phyloP scores from a whole-genome alignment of 371 early-diverging fungal genomes.

The Ecytonucleospora hepatopenaei region DNA sequence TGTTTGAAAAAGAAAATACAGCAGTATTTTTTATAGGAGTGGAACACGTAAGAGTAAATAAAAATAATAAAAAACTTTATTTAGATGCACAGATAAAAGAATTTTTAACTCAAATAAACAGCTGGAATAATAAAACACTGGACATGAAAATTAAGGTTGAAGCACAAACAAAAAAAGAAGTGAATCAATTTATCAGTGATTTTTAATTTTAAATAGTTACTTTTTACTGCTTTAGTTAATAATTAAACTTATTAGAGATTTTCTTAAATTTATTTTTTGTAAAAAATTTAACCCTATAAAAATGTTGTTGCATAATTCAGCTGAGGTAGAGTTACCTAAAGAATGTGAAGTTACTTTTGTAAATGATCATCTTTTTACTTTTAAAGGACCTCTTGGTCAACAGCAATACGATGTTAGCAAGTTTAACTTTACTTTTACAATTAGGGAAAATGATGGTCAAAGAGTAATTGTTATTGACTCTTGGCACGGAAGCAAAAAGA shows the following conservation, averaged over 20 bases:
- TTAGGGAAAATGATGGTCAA: slow-evolving; percentile 61
- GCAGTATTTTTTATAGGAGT: slow-evolving; percentile 8
- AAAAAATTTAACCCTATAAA: no score
- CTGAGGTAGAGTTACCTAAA: slow-evolving; percentile 55
- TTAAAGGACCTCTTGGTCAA: slow-evolving; percentile 63
- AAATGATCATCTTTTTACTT: slow-evolving; percentile 47
- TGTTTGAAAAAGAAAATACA: slow-evolving; percentile 59
- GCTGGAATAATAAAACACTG: no score
- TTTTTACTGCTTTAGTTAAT: no score
- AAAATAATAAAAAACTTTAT: slow-evolving; percentile 13
- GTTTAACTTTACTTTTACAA: slow-evolving; percentile 75
- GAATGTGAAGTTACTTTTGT: slow-evolving; percentile 47
- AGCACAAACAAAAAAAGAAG: no score
- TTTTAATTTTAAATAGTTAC: no score
- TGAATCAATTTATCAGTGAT: no score
- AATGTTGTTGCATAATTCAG: no score
- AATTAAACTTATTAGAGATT: no score
- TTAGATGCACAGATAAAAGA: neutral
- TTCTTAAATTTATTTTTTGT: no score
- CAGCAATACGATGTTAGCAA: slow-evolving; percentile 80
- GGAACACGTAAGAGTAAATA: neutral
- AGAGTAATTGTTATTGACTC: slow-evolving; percentile 67
- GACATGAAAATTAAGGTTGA: no score
- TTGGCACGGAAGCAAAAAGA: slow-evolving; percentile 92
- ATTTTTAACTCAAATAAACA: no score